Evolutionary conservation across 768 basidiomycete genomes (phyloP).

Genomic region (Boletus reticuloceps): DNA sequence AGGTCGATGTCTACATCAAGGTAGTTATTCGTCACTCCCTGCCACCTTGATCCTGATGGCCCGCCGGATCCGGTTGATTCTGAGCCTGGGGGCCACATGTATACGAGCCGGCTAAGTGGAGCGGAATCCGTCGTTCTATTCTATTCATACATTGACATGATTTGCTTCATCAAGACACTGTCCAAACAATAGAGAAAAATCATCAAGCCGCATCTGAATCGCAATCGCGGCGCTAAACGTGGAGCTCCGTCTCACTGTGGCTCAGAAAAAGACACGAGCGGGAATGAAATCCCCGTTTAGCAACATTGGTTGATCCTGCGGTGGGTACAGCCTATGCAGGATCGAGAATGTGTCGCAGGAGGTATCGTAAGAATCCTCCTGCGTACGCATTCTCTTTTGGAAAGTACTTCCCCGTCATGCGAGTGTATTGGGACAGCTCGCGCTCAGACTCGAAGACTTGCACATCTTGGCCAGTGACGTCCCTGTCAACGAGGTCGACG

Average conservation of each 20-base stretch:
- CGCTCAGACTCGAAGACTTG: slow-evolving; percentile 6
- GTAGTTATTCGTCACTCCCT: too few relatives aligned
- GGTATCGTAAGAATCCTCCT: slow-evolving; percentile 12
- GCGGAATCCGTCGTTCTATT: too few relatives aligned
- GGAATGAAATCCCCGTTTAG: slow-evolving; percentile 13
- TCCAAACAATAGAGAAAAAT: too few relatives aligned
- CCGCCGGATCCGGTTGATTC: too few relatives aligned
- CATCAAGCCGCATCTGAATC: too few relatives aligned
- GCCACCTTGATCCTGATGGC: too few relatives aligned
- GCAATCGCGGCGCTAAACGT: not conserved
- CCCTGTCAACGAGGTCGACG: slow-evolving; percentile 18
- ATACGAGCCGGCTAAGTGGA: too few relatives aligned
- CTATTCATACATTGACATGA: too few relatives aligned
- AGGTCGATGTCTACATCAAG: too few relatives aligned
- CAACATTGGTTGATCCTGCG: slow-evolving; percentile 2
- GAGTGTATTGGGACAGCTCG: slow-evolving; percentile 10
- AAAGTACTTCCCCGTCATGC: slow-evolving; percentile 4
- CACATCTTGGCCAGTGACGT: not conserved
- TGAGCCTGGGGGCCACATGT: too few relatives aligned
- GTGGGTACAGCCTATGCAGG: not conserved
- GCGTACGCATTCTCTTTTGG: slow-evolving; percentile 14
- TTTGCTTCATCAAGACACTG: too few relatives aligned
- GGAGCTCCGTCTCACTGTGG: not conserved
- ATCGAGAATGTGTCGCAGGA: slow-evolving; percentile 38
- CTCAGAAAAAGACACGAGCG: not conserved